Evolutionary conservation across 306 rosid genomes (phyloP), one percentile per base, ranked within the genome.

Genomic region (Glycine tomentella): DNA sequence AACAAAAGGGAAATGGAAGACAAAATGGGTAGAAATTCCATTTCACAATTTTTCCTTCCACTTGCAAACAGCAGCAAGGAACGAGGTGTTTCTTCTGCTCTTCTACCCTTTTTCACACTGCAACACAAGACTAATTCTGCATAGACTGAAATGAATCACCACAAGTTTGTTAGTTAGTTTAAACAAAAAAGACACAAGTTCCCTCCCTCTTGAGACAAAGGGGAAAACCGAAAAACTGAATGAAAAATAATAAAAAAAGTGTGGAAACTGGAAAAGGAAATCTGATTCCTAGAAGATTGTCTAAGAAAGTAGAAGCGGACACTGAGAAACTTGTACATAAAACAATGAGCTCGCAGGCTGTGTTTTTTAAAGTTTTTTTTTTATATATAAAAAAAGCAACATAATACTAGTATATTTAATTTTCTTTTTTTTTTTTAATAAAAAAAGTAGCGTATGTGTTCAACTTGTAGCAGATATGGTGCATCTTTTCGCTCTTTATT

Each of bases 241-340:
- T 69, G 75, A 59, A 68, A 38, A 86, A 73, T 67, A 36, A 36
- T 38, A 72, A 6, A 74, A 70, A 80, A 69, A 57, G 9, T 31
- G 58, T 31, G 58, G 73, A 63, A 67, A 75, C 48, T 64, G 48
- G 70, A 64, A 64, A 74, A 74, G 81, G 56, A 86, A 84, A 64
- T 69, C 86, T 79, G 86, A 88, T 86, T 89, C 92, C 94, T 74
- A 94, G 89, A 87, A 40, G 48, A 67, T 78, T 91, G 98, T 94
- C 94, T 78, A 82, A 70, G 88, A 88, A 92, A 90, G 98, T 72
- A 83, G 88, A 80, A 80, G 65, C 79, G 75, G 83, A 83, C 84
- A 84, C 91, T 78, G 85, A 81, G 87, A 89, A 85, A 83, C 58
- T 66, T 56, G 85, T 74, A 79, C 84, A 87, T 87, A 75, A 80